phyloP scores from a whole-genome alignment of 352 stramenopile genomes.

The Pythium myriotylum region DNA sequence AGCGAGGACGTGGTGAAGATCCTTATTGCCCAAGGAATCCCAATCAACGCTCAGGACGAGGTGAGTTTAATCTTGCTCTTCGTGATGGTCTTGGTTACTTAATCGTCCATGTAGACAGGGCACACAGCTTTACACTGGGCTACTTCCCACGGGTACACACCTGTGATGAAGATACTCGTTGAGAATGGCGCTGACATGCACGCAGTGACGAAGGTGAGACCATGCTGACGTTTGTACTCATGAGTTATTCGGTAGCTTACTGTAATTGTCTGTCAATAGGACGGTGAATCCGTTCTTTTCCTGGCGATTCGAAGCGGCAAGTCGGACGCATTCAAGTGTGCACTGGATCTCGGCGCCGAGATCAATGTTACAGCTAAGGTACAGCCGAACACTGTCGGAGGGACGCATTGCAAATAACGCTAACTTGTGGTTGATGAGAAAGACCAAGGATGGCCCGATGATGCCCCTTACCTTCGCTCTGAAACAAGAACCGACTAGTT shows the following conservation, averaged over 20 bases:
- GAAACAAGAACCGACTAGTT: no score
- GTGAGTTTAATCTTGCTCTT: background rate
- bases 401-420: no score
- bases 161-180: background rate
- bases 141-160: background rate
- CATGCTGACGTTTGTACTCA: background rate
- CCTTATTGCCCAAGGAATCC: background rate
- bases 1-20: no score
- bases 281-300: background rate
- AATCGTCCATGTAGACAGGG: background rate
- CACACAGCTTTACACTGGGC: background rate
- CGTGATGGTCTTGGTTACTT: background rate
- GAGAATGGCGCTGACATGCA: background rate
- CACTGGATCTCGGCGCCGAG: no score
- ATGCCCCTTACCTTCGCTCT: no score
- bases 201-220: background rate
- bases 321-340: background rate
- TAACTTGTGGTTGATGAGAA: no score
- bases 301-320: background rate
- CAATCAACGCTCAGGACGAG: background rate
- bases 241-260: background rate
- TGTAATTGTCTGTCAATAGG: no score
- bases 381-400: no score
- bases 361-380: no score
- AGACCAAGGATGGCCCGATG: no score